Base-by-base conservation (phyloP, 2,329 filamentous ascomycete genomes). In the Nothophoma quercina region DNA sequence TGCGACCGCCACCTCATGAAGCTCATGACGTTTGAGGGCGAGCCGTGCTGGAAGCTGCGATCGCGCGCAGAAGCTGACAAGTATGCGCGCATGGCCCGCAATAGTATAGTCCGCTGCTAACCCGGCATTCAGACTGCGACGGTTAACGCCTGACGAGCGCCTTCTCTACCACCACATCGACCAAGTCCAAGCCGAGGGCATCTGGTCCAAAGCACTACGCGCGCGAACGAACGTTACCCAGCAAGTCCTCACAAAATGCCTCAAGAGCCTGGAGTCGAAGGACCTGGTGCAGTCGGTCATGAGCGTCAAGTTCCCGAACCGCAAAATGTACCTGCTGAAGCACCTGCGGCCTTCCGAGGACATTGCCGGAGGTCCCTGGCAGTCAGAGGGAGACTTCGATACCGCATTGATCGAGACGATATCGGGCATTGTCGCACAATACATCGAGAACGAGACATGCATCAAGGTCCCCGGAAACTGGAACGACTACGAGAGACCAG, bases 241-340 rank as follows among this genome's bases (percentile, higher is more conserved):
- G 68, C 88, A 88, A 41, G 85, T 90, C 29, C 83, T 98, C 65
- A 90, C 89, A 64, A 88, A 89, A 65, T 87, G 87, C 22, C 82
- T 98, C 63, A 96, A 96, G 78, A 86, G 88, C 58, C 86, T 99
- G 56, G 90, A 96, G 74, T 79, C 82, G 30, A 93, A 91, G 72
- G 86, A 87, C 28, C 86, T 96, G 71, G 92, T 99, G 73, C 89
- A 90, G 67, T 86, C 88, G 51, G 92, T 98, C 77, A 95, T 93
- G 77, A 95, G 89, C 74, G 92, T 96, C 75, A 92, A 96, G 77
- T 88, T 90, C 69, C 91, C 91, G 22, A 90, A 88, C 62, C 89
- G 95, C 71, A 96, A 96, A 77, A 96, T 96, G 84, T 99, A 95
- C 81, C 96, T 99, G 83, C 88, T 96, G 68, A 86, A 88, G 46